Conservation (phyloP, 2,329 filamentous ascomycete species). For the Monosporascus ibericus region DNA sequence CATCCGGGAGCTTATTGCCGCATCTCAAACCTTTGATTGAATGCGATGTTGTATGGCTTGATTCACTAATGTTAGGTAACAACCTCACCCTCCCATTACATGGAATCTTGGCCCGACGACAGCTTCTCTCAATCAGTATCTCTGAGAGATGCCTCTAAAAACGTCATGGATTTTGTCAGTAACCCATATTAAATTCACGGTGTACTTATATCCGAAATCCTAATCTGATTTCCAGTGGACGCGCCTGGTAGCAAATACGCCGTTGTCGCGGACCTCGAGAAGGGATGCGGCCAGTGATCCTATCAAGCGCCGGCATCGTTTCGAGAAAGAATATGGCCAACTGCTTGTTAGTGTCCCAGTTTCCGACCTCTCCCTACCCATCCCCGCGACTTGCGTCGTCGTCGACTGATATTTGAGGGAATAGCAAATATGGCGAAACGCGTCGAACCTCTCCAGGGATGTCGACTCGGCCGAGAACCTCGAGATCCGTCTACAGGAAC, state of each 20-base stretch:
- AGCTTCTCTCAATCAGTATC: slow-evolving; percentile 6
- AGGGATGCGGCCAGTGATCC: slow-evolving; percentile 59
- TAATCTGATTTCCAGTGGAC: slow-evolving; percentile 48
- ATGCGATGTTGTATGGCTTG: no score
- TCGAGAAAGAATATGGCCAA: slow-evolving; percentile 60
- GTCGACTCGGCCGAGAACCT: slow-evolving; percentile 57
- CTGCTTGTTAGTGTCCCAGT: slow-evolving; percentile 43
- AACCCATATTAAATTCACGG: neutral
- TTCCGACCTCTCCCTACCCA: slow-evolving; percentile 1
- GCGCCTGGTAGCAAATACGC: slow-evolving; percentile 57
- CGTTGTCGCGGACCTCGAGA: slow-evolving; percentile 49
- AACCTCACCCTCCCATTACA: neutral
- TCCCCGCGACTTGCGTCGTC: no score
- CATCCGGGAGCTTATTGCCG: no score
- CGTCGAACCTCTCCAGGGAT: slow-evolving; percentile 54
- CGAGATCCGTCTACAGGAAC: slow-evolving; percentile 56
- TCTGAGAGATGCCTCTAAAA: slow-evolving; percentile 39
- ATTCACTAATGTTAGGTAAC: neutral
- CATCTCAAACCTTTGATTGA: no score
- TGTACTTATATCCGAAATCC: slow-evolving; percentile 4
- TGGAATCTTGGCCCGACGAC: neutral
- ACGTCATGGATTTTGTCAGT: slow-evolving; percentile 54
- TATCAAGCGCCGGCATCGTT: slow-evolving; percentile 57
- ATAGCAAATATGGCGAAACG: slow-evolving; percentile 55
- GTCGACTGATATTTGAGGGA: neutral